Percentiles rank a stretch among this genome's conserved stretches.
Conservation (phyloP, 2,329 filamentous ascomycete species). For the Dothideomycetes sp. region DNA sequence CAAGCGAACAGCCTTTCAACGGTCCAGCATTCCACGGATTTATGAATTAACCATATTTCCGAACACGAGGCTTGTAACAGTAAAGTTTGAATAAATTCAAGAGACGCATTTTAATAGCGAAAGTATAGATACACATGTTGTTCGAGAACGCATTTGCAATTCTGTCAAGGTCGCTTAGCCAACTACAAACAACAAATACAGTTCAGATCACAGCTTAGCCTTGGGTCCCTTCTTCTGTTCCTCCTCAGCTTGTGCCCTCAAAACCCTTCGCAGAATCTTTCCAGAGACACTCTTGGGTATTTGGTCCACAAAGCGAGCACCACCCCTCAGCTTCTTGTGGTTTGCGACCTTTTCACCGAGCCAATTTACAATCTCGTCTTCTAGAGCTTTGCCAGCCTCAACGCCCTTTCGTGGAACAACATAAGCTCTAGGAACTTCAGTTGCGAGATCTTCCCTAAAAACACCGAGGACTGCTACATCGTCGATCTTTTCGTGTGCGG, state of each 20-base stretch:
- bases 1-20: no score
- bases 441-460: slow-evolving; percentile 37
- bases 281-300: slow-evolving; percentile 40
- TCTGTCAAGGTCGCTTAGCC: no score
- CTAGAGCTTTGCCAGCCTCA: slow-evolving; percentile 24
- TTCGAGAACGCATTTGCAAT: no score
- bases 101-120: no score
- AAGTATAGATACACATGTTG: no score
- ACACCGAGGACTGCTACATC: slow-evolving; percentile 39
- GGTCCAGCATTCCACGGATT: no score
- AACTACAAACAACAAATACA: no score
- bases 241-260: slow-evolving; percentile 36
- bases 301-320: slow-evolving; percentile 37
- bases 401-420: slow-evolving; percentile 32
- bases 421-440: slow-evolving; percentile 39
- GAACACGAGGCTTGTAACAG: no score
- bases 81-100: no score
- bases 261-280: slow-evolving; percentile 38
- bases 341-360: slow-evolving; percentile 37
- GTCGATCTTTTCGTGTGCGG: slow-evolving; percentile 33
- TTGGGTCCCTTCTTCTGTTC: slow-evolving; percentile 28
- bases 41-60: no score
- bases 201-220: slow-evolving; percentile 36
- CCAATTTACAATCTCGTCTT: slow-evolving; percentile 34
- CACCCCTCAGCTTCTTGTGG: slow-evolving; percentile 39